Evolutionary conservation across 2,329 filamentous ascomycete genomes (phyloP).

Genomic region (Parastagonospora avenae): DNA sequence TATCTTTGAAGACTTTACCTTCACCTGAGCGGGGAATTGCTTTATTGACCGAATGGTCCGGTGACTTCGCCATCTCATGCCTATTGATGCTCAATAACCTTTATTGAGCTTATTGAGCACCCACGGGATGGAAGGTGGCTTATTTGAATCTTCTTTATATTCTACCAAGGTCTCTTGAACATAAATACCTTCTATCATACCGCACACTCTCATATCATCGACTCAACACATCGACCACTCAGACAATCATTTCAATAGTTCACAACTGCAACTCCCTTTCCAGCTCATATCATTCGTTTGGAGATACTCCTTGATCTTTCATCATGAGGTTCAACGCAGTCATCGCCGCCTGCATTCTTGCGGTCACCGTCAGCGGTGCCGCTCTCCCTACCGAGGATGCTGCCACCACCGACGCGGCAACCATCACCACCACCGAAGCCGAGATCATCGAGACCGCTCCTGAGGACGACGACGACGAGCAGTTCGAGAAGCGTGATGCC

Average conservation of each 20-base stretch:
- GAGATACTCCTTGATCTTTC: conserved; percentile 17
- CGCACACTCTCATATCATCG: conserved; percentile 8
- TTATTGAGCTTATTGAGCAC: conserved; percentile 28
- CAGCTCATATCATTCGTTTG: conserved; percentile 19
- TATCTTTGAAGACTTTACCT: conserved; percentile 14
- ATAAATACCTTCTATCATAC: conserved; percentile 14
- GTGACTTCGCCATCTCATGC: conserved; percentile 3
- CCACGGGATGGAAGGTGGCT: not conserved
- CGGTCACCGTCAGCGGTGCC: conserved; percentile 48
- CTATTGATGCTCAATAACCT: conserved; percentile 14
- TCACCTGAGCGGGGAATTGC: conserved; percentile 10
- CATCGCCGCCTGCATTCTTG: conserved; percentile 49
- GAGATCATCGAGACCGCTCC: conserved; percentile 25
- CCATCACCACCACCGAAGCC: conserved; percentile 14
- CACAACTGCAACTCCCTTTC: conserved; percentile 4
- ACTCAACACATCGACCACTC: conserved; percentile 10
- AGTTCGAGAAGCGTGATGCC: not conserved
- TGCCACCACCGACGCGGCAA: conserved; percentile 10
- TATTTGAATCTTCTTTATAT: not conserved
- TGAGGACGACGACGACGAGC: not conserved
- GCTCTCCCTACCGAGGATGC: conserved; percentile 47
- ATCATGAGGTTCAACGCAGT: conserved; percentile 57
- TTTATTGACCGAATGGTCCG: conserved; percentile 13
- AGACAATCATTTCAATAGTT: conserved; percentile 7
- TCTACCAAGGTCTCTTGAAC: not conserved